phyloP scores from a whole-genome alignment of 768 basidiomycete genomes.

The Suillus ampliporus region DNA sequence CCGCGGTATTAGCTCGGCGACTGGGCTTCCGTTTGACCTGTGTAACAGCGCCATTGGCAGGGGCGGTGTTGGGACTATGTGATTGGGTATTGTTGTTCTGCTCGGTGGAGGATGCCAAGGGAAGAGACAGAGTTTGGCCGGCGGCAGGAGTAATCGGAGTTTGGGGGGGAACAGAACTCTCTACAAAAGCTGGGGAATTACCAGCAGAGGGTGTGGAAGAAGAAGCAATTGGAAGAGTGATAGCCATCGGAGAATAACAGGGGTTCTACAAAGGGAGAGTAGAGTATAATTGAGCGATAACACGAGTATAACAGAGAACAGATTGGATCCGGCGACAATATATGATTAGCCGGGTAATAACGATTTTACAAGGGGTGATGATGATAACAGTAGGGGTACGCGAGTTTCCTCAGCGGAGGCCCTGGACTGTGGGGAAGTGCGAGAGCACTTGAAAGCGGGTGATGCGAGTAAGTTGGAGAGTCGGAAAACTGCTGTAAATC shows the following conservation, averaged over 20 bases:
- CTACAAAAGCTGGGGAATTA: constrained; percentile 49
- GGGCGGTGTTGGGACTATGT: constrained; percentile 21
- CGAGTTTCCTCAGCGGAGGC: constrained; percentile 51
- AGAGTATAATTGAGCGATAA: constrained; percentile 17
- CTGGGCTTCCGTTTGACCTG: constrained; percentile 80
- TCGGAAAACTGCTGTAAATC: constrained; percentile 34
- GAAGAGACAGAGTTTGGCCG: constrained; percentile 42
- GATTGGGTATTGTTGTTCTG: constrained; percentile 29
- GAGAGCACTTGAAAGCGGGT: constrained; percentile 15
- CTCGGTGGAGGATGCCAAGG: constrained; percentile 32
- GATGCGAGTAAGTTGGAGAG: constrained; percentile 15
- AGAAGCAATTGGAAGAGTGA: constrained; percentile 47
- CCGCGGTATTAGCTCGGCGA: constrained; percentile 93
- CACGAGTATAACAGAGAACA: constrained; percentile 15
- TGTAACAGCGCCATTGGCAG: constrained; percentile 28
- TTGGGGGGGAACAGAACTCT: constrained; percentile 49
- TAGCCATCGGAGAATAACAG: constrained; percentile 31
- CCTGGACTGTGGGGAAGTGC: constrained; percentile 31
- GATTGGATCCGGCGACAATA: constrained; percentile 2
- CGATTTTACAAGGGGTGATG: constrained; percentile 29
- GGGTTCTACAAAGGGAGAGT: constrained; percentile 21
- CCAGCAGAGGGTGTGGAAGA: constrained; percentile 44
- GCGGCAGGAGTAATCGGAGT: constrained; percentile 53
- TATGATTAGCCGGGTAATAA: constrained; percentile 25
- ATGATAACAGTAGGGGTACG: constrained; percentile 42